These are phyloP conservation scores for Populus tremula DNA, from an alignment of 345 rosid genomes.

Conservation along the genomic window DNA sequence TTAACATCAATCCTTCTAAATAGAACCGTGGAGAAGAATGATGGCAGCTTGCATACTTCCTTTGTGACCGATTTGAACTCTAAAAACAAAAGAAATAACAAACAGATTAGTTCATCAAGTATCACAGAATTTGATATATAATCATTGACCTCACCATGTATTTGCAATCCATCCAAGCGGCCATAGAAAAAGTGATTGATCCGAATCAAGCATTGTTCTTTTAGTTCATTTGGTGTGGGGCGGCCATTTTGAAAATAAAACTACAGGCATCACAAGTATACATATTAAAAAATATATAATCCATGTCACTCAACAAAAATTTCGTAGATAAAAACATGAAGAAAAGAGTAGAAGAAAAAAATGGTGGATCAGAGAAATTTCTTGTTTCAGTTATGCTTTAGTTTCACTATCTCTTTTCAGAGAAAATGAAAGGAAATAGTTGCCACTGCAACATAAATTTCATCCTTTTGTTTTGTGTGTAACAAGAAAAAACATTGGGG, in stretches of 20 bases:
- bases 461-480: too few relatives aligned
- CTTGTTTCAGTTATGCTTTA: not conserved
- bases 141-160: constrained; percentile 49
- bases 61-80: constrained; percentile 75
- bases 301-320: not conserved
- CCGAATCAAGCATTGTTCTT: constrained; percentile 66
- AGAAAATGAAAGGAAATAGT: not conserved
- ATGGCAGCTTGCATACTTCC: constrained; percentile 91
- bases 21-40: constrained; percentile 72
- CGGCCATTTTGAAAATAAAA: constrained; percentile 92
- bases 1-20: constrained; percentile 73
- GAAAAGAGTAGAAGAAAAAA: not conserved
- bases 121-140: not conserved
- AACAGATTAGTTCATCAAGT: constrained; percentile 10
- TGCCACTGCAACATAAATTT: not conserved
- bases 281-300: not conserved
- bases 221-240: constrained; percentile 77
- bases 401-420: not conserved
- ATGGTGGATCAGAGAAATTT: not conserved
- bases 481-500: not conserved
- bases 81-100: constrained; percentile 33
- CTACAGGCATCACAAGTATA: constrained; percentile 42
- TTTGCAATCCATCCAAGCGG: constrained; percentile 64
- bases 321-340: not conserved
- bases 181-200: constrained; percentile 71